Conservation (phyloP, 2,329 filamentous ascomycete species). For the Pseudopyrenochaeta lycopersici region DNA sequence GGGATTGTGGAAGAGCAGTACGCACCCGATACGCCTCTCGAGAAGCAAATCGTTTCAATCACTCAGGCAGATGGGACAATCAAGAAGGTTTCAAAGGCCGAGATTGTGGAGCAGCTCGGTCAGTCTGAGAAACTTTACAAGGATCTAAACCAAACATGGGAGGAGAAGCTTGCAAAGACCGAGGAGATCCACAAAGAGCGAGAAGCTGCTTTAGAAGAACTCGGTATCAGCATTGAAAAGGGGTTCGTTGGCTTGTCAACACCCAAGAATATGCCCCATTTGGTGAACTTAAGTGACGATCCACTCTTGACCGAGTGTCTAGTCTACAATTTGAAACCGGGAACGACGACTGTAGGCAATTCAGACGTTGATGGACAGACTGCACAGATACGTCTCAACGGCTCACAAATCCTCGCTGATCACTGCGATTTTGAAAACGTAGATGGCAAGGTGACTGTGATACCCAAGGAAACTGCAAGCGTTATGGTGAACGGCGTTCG, state of each 20-base stretch:
- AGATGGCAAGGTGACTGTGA: constrained; percentile 90
- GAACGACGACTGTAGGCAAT: constrained; percentile 92
- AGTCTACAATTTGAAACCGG: constrained; percentile 97
- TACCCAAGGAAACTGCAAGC: constrained; percentile 88
- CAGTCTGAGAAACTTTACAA: constrained; percentile 96
- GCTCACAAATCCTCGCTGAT: constrained; percentile 88
- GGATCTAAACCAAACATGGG: constrained; percentile 98
- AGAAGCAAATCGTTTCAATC: constrained; percentile 96
- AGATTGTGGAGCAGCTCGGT: constrained; percentile 94
- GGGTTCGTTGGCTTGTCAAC: constrained; percentile 95
- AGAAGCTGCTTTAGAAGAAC: constrained; percentile 91
- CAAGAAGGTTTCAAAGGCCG: constrained; percentile 97
- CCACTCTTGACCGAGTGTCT: constrained; percentile 94
- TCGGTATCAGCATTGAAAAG: constrained; percentile 99
- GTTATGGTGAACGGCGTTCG: constrained; percentile 98
- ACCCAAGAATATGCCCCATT: constrained; percentile 98
- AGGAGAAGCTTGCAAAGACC: constrained; percentile 93
- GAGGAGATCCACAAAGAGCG: constrained; percentile 98
- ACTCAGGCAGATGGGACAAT: constrained; percentile 83
- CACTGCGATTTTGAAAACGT: constrained; percentile 95
- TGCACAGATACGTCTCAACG: constrained; percentile 92
- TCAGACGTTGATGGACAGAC: constrained; percentile 80
- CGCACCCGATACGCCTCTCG: constrained; percentile 87
- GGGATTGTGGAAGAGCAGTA: constrained; percentile 77
- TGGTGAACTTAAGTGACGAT: constrained; percentile 87